Evolutionary conservation across 129 eudicot species (phyloP).

Genomic region (Rutidosis leptorrhynchoides): DNA sequence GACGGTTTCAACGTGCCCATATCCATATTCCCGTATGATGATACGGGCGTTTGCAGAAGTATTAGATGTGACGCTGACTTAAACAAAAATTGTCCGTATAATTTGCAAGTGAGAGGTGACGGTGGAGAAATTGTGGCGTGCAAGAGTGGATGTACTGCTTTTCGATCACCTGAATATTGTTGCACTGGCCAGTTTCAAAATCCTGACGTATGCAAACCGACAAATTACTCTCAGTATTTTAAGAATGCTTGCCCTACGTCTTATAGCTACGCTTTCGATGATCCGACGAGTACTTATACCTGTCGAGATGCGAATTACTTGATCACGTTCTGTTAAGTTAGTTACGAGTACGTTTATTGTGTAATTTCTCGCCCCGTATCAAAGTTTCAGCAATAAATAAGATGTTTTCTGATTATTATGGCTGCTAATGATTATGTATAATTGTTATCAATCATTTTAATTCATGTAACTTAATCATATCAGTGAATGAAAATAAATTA

Average conservation of each 20-base stretch:
- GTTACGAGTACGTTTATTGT: conserved; percentile 1
- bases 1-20: conserved; percentile 69
- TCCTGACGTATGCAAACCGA: conserved; percentile 51
- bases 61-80: conserved; percentile 46
- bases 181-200: conserved; percentile 48
- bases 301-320: conserved; percentile 47
- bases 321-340: conserved; percentile 41
- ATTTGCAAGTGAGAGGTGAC: conserved; percentile 32
- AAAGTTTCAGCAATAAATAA: conserved; percentile 20
- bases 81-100: conserved; percentile 43
- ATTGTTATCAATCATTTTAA: neutral
- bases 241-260: conserved; percentile 51
- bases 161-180: conserved; percentile 43
- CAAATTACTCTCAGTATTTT: conserved; percentile 41
- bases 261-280: conserved; percentile 68
- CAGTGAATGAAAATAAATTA: neutral
- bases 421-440: neutral
- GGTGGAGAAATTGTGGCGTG: conserved; percentile 38
- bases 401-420: conserved; percentile 2
- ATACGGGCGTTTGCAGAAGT: conserved; percentile 34
- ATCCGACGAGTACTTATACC: conserved; percentile 49
- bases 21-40: conserved; percentile 50
- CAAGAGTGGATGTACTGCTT: conserved; percentile 54
- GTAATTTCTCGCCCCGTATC: neutral
- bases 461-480: neutral